Evolutionary conservation across 164 flowering plant genomes (phyloP).

Genomic region (Vitis labrusca): DNA sequence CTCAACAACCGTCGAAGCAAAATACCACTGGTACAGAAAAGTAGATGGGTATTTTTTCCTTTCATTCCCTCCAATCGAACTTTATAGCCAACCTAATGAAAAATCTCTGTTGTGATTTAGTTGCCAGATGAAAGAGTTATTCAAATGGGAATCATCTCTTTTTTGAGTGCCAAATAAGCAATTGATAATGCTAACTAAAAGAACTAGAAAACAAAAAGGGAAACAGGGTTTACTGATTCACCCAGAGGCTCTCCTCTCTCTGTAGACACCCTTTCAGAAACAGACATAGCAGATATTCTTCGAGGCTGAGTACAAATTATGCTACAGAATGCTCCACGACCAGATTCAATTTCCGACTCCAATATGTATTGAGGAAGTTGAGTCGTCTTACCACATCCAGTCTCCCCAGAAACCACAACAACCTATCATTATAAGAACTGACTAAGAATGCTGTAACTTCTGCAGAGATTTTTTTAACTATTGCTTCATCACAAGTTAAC

Average conservation of each 20-base stretch:
- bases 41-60: constrained; percentile 97
- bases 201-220: not conserved
- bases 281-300: constrained; percentile 99
- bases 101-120: constrained; percentile 38
- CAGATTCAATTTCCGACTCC: constrained; percentile 96
- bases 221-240: constrained; percentile 64
- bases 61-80: constrained; percentile 98
- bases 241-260: constrained; percentile 99
- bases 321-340: constrained; percentile 97
- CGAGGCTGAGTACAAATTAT: constrained; percentile 98
- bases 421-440: constrained; percentile 44
- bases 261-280: constrained; percentile 89
- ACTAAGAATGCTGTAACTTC: not conserved
- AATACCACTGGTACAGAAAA: constrained; percentile 98
- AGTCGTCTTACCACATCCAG: constrained; percentile 99
- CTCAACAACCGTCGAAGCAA: constrained; percentile 81
- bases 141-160: not conserved
- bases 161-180: no score
- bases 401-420: constrained; percentile 93
- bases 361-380: constrained; percentile 95
- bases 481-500: no score
- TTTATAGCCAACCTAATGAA: constrained; percentile 94
- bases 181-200: no score
- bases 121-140: constrained; percentile 27
- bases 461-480: no score